Percentiles rank a stretch among this genome's conserved stretches.
phyloP scores from a whole-genome alignment of 768 basidiomycete species.

The Russula sp. region DNA sequence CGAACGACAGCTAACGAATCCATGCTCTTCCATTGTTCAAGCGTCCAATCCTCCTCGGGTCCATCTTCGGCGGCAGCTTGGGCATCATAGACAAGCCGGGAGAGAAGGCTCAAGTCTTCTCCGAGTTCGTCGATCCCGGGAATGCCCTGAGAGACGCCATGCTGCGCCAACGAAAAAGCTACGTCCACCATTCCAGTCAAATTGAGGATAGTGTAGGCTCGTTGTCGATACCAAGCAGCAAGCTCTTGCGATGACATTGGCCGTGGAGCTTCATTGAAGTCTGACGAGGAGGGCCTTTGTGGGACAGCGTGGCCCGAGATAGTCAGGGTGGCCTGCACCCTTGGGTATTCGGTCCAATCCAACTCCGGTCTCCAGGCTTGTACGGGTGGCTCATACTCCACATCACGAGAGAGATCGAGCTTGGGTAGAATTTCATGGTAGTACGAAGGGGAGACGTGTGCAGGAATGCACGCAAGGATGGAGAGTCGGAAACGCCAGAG shows the following conservation, averaged over 20 bases:
- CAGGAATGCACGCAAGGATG: constrained; percentile 70
- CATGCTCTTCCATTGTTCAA: constrained; percentile 67
- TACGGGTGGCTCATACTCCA: constrained; percentile 35
- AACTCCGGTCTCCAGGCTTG: constrained; percentile 45
- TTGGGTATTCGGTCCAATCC: constrained; percentile 55
- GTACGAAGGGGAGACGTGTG: constrained; percentile 57
- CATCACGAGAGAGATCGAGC: constrained; percentile 43
- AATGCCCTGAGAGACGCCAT: constrained; percentile 77
- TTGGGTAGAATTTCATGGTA: constrained; percentile 60
- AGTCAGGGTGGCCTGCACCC: constrained; percentile 40
- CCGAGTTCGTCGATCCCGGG: constrained; percentile 77
- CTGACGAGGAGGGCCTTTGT: background rate
- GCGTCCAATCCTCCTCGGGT: constrained; percentile 62
- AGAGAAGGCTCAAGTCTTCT: constrained; percentile 86
- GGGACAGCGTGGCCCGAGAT: constrained; percentile 25
- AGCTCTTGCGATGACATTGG: constrained; percentile 48
- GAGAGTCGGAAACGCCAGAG: constrained; percentile 67
- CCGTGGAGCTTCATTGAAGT: constrained; percentile 19
- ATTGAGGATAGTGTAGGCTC: constrained; percentile 55
- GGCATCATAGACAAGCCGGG: constrained; percentile 81
- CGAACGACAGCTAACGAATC: constrained; percentile 56
- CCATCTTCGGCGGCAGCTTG: constrained; percentile 41
- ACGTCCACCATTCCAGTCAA: constrained; percentile 71
- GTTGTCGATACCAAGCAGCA: constrained; percentile 66
- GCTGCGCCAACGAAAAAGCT: constrained; percentile 75